These are phyloP conservation scores for Nakazawaea siamensis DNA, from an alignment of 805 yeast species.

Conservation along the genomic window DNA sequence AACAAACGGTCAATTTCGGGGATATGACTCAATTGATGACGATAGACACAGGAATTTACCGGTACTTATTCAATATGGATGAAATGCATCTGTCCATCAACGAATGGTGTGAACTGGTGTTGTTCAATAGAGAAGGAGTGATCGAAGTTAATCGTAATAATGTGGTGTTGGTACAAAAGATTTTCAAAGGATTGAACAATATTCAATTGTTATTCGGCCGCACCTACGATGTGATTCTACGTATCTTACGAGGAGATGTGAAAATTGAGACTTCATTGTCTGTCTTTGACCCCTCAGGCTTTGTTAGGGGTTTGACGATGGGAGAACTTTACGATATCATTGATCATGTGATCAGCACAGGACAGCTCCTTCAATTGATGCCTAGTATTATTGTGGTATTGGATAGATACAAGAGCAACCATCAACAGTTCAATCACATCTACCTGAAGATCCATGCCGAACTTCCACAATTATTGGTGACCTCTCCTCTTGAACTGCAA, in stretches of 20 bases:
- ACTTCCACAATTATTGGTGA: background rate
- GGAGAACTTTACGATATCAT: background rate
- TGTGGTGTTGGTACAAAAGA: background rate
- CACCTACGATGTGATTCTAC: background rate
- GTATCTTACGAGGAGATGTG: background rate
- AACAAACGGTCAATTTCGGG: background rate
- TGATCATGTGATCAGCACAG: background rate
- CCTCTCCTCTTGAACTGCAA: background rate
- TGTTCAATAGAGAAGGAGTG: constrained; percentile 1
- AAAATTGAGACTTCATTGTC: background rate
- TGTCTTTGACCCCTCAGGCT: background rate
- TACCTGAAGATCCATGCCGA: background rate
- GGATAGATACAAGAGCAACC: too few species aligned
- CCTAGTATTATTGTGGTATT: background rate
- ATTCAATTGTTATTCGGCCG: constrained; percentile 1
- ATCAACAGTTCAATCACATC: background rate
- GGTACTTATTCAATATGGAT: background rate
- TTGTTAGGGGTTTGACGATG: background rate
- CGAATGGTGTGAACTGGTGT: constrained; percentile 9
- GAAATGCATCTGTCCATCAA: background rate
- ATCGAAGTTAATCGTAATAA: constrained; percentile 1
- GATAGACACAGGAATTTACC: constrained; percentile 4
- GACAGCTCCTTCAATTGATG: background rate
- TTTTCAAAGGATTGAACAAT: constrained; percentile 4
- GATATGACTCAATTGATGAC: background rate